phyloP scores from a whole-genome alignment of 768 basidiomycete species.

The Agrocybe pediades region DNA sequence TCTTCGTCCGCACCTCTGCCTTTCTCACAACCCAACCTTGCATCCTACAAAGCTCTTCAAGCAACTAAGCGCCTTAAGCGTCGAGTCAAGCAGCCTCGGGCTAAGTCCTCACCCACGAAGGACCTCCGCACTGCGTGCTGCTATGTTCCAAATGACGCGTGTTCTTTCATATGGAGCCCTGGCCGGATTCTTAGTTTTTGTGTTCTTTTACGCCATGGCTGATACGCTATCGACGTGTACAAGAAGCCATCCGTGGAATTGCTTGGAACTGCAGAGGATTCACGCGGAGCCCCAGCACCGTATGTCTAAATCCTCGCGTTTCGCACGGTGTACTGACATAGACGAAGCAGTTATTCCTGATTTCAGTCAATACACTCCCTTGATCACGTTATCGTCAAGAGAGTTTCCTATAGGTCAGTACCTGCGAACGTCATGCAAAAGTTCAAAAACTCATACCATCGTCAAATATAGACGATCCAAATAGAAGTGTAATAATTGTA shows the following conservation, averaged over 20 bases:
- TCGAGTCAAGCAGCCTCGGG: no score
- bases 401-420: slow-evolving; percentile 58
- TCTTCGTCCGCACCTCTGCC: no score
- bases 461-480: slow-evolving; percentile 42
- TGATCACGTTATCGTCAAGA: slow-evolving; percentile 42
- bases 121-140: not conserved
- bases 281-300: no score
- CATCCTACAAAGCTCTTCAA: no score
- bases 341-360: slow-evolving; percentile 46
- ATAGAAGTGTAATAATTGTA: slow-evolving; percentile 67
- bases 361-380: slow-evolving; percentile 50
- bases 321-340: not conserved
- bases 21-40: no score
- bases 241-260: no score
- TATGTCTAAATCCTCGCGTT: no score
- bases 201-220: slow-evolving; percentile 16
- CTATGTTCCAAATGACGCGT: slow-evolving; percentile 14
- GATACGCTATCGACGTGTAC: slow-evolving; percentile 12
- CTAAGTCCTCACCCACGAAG: no score
- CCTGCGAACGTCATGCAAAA: not conserved
- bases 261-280: no score
- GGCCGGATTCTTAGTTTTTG: slow-evolving; percentile 12
- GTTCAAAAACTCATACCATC: not conserved
- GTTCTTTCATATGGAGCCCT: slow-evolving; percentile 18
- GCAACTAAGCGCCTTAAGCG: no score